Evolutionary conservation across 495 filamentous ascomycete species (phyloP), one percentile per base, ranked within the genome.

Genomic region (Tirmania nivea): DNA sequence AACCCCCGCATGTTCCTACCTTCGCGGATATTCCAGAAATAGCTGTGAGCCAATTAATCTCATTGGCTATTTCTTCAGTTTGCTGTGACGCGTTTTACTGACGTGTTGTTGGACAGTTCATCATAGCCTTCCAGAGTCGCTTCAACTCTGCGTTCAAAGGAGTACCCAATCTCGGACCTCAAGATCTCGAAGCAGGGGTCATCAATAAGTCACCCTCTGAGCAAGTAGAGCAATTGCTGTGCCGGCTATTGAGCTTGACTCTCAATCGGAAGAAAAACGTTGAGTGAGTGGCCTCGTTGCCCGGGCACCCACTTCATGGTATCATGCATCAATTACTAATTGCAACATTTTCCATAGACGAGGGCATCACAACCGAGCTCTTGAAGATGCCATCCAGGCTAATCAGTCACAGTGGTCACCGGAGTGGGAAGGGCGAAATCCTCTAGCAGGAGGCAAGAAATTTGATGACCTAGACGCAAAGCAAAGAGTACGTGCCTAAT

Each of bases 221-320:
- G 63, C 79, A 83, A 59, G 80, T 88, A 35, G 89, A 95, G 69
- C 74, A 78, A 60, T 76, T 97, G 48, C 70, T 97, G 35, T 96
- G 92, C 73, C 85, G 86, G 60, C 69, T 97, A 48, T 67, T 97
- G 19, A 78, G 85, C 34, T 71, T 96, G 63, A 75, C 94, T 52
- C 73, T 96, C 57, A 97, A 97, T 63, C 78, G 90, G 61, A 96
- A 96, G 73, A 94, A 97, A 63, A 83, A 90, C 71, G 83, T 96
- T 61, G 93, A 96, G 90, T 97, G 77, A 69, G 86, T 72, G 60
- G 61, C 60, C 64, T 68, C 59, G 48, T 54, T 42, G 14, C 17
- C 17, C 8, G 39, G 14, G 17, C 39, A 3, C 14, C 39, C 1
- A 8, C 39, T 45, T 19, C 39, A 19, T 45, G 25, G 25, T 31